A percentile compares a stretch with the other conserved stretches of the same genome.
Evolutionary conservation across 1,284 basidiomycete genomes (phyloP).

Genomic region (Cryptococcus depauperatus): DNA sequence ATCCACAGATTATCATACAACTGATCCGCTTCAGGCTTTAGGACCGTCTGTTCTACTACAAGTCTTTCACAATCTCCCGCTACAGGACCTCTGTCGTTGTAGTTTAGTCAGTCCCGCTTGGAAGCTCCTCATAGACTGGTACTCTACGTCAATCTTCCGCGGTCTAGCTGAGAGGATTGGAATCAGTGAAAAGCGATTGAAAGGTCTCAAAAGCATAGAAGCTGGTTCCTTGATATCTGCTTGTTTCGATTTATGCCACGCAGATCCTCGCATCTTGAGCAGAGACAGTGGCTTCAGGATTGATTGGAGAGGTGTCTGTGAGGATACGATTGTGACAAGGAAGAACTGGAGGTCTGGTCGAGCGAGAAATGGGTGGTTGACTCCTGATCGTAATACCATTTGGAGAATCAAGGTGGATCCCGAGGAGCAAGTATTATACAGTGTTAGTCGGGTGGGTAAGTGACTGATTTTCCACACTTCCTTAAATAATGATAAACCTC

Average conservation of each 20-base stretch:
- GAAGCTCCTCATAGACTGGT: slow-evolving; percentile 11
- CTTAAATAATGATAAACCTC: not conserved
- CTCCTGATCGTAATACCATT: slow-evolving; percentile 17
- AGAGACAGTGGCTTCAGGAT: not conserved
- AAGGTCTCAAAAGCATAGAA: slow-evolving; percentile 2
- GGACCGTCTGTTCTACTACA: slow-evolving; percentile 32
- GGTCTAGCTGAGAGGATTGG: slow-evolving; percentile 12
- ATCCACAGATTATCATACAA: not conserved
- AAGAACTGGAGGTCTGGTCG: slow-evolving; percentile 26
- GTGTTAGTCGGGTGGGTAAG: slow-evolving; percentile 23
- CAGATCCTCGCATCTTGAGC: not conserved
- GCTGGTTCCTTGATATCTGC: not conserved
- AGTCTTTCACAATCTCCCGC: slow-evolving; percentile 25
- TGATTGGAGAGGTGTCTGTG: slow-evolving; percentile 18
- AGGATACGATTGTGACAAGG: slow-evolving; percentile 13
- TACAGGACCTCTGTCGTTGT: slow-evolving; percentile 16
- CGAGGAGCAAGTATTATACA: slow-evolving; percentile 25
- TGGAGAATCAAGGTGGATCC: slow-evolving; percentile 38
- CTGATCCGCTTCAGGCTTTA: slow-evolving; percentile 29
- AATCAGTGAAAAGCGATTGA: slow-evolving; percentile 10
- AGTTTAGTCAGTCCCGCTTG: slow-evolving; percentile 21
- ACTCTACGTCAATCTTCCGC: slow-evolving; percentile 23
- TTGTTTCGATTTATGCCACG: not conserved
- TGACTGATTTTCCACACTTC: not conserved
- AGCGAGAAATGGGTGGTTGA: slow-evolving; percentile 24